phyloP scores from a whole-genome alignment of 2,329 filamentous ascomycete species.

The Cordyceps tenuipes region DNA sequence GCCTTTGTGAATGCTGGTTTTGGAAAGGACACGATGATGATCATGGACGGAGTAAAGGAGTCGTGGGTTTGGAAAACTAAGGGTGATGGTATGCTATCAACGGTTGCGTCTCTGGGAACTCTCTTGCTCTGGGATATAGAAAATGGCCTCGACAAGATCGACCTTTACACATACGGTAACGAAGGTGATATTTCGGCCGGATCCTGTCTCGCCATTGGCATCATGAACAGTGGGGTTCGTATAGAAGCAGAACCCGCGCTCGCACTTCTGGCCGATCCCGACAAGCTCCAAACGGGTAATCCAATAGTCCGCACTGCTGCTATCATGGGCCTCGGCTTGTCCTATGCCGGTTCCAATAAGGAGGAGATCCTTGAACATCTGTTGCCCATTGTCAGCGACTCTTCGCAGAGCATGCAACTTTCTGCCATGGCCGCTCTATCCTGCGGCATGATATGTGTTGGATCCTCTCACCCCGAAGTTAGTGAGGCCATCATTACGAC shows the following conservation, averaged over 20 bases:
- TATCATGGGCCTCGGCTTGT: constrained; percentile 92
- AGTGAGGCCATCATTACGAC: constrained; percentile 89
- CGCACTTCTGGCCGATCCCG: constrained; percentile 71
- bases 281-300: constrained; percentile 72
- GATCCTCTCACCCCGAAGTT: constrained; percentile 83
- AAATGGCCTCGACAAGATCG: constrained; percentile 83
- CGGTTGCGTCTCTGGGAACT: constrained; percentile 86
- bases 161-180: constrained; percentile 80
- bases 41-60: constrained; percentile 78
- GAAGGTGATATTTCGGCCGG: constrained; percentile 83
- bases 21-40: constrained; percentile 95
- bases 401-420: constrained; percentile 82
- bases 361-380: constrained; percentile 79
- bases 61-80: constrained; percentile 99
- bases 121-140: constrained; percentile 92
- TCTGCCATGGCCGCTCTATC: constrained; percentile 93
- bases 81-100: constrained; percentile 94
- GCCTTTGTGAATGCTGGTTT: constrained; percentile 95
- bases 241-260: constrained; percentile 85
- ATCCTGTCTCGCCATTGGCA: constrained; percentile 85
- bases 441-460: constrained; percentile 84
- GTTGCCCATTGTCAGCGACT: constrained; percentile 79
- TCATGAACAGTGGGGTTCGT: constrained; percentile 87
- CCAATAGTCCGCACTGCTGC: constrained; percentile 70
- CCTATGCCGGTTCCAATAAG: constrained; percentile 91